Evolutionary conservation across 352 stramenopile species (phyloP), one percentile per base, ranked within the genome.

Genomic region (Phytopythium kandeliae): DNA sequence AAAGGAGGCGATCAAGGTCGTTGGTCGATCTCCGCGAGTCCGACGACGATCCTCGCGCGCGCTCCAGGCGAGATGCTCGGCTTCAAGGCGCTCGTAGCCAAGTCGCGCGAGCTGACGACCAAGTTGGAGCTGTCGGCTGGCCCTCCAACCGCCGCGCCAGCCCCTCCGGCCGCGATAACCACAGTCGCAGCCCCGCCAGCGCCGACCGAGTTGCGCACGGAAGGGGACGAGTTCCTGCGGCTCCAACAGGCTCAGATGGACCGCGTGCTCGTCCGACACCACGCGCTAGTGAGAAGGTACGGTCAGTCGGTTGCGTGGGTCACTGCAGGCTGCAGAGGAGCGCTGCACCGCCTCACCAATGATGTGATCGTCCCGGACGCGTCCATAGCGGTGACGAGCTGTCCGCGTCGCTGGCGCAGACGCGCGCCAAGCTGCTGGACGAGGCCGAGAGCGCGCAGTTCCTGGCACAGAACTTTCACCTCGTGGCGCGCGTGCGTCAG

Each of bases 31-130:
- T n/a, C n/a, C n/a, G n/a, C n/a, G n/a, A n/a, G n/a, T n/a, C n/a
- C n/a, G n/a, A n/a, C n/a, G n/a, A n/a, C n/a, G n/a, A n/a, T n/a
- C n/a, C n/a, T n/a, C n/a, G n/a, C n/a, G n/a, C n/a, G n/a, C n/a
- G n/a, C n/a, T n/a, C n/a, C n/a, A n/a, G n/a, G n/a, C n/a, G n/a
- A n/a, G n/a, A 46, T 89, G 78, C 52, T 86, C 25, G 65, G 78
- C 13, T 67, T 89, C 62, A 79, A 89, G 60, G 87, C 83, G 61
- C 62, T 89, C 40, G 74, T 89, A 42, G 74, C 73, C 58, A 89
- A 89, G 70, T 87, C 75, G 48, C 83, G 73, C 36, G 78, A 86
- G 59, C 63, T 87, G 42, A 75, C 76, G 41, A 76, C 68, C 33
- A 78, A 62, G 48, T 63, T 87, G 2, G 75, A 89, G 71, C 49